Percentiles rank a stretch among this genome's conserved stretches.
Conservation (phyloP, 768 basidiomycete species). For the Lactarius trivialis region DNA sequence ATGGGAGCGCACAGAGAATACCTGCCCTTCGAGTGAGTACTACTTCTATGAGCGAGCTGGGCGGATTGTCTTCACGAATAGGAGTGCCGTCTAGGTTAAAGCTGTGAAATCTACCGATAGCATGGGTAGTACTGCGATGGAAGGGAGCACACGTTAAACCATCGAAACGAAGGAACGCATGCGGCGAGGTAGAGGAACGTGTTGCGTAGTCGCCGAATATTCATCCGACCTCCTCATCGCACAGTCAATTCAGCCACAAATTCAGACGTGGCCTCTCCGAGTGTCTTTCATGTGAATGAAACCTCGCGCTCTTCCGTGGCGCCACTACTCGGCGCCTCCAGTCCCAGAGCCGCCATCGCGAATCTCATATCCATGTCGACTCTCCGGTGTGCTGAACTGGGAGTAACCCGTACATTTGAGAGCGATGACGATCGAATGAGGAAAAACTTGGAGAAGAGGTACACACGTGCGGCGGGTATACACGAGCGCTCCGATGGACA, state of each 20-base stretch:
- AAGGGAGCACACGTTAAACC: slow-evolving; percentile 36
- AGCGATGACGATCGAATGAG: slow-evolving; percentile 63
- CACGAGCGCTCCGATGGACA: slow-evolving; percentile 80
- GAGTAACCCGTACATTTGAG: slow-evolving; percentile 76
- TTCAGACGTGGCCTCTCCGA: background rate
- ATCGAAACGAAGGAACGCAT: slow-evolving; percentile 89
- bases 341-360: slow-evolving; percentile 50
- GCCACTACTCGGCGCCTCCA: slow-evolving; percentile 27
- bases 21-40: slow-evolving; percentile 75
- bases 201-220: slow-evolving; percentile 45
- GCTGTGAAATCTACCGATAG: slow-evolving; percentile 70
- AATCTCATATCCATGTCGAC: slow-evolving; percentile 71
- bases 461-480: slow-evolving; percentile 75
- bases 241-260: slow-evolving; percentile 37
- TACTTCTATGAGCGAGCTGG: slow-evolving; percentile 33
- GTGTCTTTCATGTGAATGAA: slow-evolving; percentile 2
- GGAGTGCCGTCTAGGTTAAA: slow-evolving; percentile 82
- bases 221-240: too few relatives aligned
- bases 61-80: slow-evolving; percentile 37
- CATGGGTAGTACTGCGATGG: background rate
- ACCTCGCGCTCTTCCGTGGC: slow-evolving; percentile 14
- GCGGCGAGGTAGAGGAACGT: slow-evolving; percentile 87
- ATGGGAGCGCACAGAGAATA: slow-evolving; percentile 73
- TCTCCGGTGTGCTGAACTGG: slow-evolving; percentile 68
- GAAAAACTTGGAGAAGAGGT: slow-evolving; percentile 25